Percentiles rank a stretch among this genome's conserved stretches.
Evolutionary conservation across 2,329 filamentous ascomycete genomes (phyloP).

Genomic region (Pseudofabraea citricarpa): DNA sequence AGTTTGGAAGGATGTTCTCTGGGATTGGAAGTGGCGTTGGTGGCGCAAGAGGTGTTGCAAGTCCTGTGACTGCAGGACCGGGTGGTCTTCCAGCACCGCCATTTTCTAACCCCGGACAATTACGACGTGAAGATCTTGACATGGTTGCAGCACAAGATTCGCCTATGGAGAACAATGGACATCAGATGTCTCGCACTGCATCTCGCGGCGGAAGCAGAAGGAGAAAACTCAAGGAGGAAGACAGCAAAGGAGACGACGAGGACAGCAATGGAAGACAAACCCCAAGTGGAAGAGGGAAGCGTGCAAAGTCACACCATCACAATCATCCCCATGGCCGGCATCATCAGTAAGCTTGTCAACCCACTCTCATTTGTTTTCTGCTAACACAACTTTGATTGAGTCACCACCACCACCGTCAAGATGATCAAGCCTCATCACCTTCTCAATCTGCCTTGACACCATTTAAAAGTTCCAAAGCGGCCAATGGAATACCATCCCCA

Average conservation of each 20-base stretch:
- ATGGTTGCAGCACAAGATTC: constrained; percentile 41
- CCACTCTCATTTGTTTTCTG: background rate
- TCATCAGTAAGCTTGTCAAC: constrained; percentile 52
- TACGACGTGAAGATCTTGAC: constrained; percentile 47
- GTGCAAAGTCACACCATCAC: constrained; percentile 53
- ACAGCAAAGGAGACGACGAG: constrained; percentile 62
- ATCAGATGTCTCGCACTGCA: constrained; percentile 34
- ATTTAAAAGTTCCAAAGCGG: constrained; percentile 46
- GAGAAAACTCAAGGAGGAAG: constrained; percentile 74
- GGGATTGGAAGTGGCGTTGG: constrained; percentile 75
- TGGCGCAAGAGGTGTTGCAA: constrained; percentile 41
- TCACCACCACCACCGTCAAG: constrained; percentile 52
- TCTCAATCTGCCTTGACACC: constrained; percentile 35
- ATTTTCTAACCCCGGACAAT: constrained; percentile 40
- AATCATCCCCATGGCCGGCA: constrained; percentile 42
- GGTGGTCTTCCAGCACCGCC: constrained; percentile 43
- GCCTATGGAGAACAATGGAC: constrained; percentile 26
- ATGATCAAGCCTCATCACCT: constrained; percentile 41
- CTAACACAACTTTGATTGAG: constrained; percentile 22
- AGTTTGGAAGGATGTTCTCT: constrained; percentile 91
- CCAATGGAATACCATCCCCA: constrained; percentile 40
- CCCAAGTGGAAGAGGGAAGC: constrained; percentile 56
- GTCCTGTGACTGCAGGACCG: constrained; percentile 46
- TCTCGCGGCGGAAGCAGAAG: constrained; percentile 50
- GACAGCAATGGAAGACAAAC: constrained; percentile 58